Evolutionary conservation across 305 asterid species (phyloP), one percentile per base, ranked within the genome.

Genomic region (Solanum chacoense): DNA sequence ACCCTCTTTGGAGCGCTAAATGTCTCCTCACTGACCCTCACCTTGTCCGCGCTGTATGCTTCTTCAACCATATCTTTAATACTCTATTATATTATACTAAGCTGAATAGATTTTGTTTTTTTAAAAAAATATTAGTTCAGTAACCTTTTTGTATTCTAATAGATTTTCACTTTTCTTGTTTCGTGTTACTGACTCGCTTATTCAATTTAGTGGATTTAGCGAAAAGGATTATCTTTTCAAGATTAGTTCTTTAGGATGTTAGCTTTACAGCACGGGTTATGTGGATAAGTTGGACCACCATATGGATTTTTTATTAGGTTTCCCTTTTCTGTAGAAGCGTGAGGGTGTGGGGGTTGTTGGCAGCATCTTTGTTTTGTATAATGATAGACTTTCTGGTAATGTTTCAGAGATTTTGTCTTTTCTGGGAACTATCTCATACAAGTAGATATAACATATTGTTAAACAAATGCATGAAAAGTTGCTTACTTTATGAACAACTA

Each of bases 1-100:
- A 96, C 89, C 97, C 98, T 63, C 97, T 96, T 3, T 96, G 99
- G 99, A 96, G 99, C 90, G 99, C 99, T 88, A 95, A 95, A 91
- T 96, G 99, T 88, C 95, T 96, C 88, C 92, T 96, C 87, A 94
- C 94, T 36, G 95, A 97, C 37, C 95, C 99, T 86, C 98, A 96
- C 89, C 98, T 95, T 88, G 93, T 96, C 87, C 99, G 98, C 78
- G 67, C 91, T 88, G 99, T 96, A 84, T 37, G 85, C 24, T 4
- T 40, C 34, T 59, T 87, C 73, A 72, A 65, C 22, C 73, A 31
- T 69, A 75, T 35, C 22, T 18, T 16, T 20, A 20, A 31, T 2
- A 83, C 87, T 84, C 10, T 72, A 72, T 26, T 24, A 7, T 42
- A 38, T 85, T 73, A n/a, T 40, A 18, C 50, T 71, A 16, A 36